A percentile compares a stretch with the other conserved stretches of the same genome.
phyloP scores from a whole-genome alignment of 1,139 yeast genomes.

The Hansenula lynferdii region DNA sequence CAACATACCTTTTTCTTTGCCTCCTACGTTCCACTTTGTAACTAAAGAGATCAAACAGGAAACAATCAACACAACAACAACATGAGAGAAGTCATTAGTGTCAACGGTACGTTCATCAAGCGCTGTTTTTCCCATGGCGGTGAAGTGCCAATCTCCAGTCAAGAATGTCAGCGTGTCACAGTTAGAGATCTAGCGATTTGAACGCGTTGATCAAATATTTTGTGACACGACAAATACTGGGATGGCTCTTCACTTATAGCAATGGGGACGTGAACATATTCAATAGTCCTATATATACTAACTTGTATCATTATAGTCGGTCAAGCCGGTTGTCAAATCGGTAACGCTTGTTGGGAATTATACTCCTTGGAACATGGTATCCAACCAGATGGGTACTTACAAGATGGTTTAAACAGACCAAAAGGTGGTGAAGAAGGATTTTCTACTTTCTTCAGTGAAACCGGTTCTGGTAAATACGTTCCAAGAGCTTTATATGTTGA shows the following conservation, averaged over 20 bases:
- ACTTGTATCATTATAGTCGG: slow-evolving; percentile 27
- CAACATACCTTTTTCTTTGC: slow-evolving; percentile 1
- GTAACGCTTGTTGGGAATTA: slow-evolving; percentile 98
- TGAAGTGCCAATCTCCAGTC: no score
- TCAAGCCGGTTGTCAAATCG: slow-evolving; percentile 97
- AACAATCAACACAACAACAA: slow-evolving; percentile 2
- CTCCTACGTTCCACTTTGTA: neutral
- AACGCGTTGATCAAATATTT: slow-evolving; percentile 4
- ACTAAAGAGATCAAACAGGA: slow-evolving; percentile 1
- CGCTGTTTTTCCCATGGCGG: no score
- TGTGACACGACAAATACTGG: no score
- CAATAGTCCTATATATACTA: slow-evolving; percentile 3
- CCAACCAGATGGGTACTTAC: slow-evolving; percentile 75
- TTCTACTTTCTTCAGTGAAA: slow-evolving; percentile 93
- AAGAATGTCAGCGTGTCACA: slow-evolving; percentile 1
- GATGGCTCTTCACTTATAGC: no score
- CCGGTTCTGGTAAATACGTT: slow-evolving; percentile 94
- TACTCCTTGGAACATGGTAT: slow-evolving; percentile 98
- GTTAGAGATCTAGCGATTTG: no score
- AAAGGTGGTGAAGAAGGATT: slow-evolving; percentile 93
- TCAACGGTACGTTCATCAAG: slow-evolving; percentile 65
- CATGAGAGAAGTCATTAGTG: slow-evolving; percentile 93
- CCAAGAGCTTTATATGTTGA: slow-evolving; percentile 98
- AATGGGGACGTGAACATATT: no score
- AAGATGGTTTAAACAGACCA: slow-evolving; percentile 72